Conservation (phyloP, 495 filamentous ascomycete species). For the Margaritispora aquatica region DNA sequence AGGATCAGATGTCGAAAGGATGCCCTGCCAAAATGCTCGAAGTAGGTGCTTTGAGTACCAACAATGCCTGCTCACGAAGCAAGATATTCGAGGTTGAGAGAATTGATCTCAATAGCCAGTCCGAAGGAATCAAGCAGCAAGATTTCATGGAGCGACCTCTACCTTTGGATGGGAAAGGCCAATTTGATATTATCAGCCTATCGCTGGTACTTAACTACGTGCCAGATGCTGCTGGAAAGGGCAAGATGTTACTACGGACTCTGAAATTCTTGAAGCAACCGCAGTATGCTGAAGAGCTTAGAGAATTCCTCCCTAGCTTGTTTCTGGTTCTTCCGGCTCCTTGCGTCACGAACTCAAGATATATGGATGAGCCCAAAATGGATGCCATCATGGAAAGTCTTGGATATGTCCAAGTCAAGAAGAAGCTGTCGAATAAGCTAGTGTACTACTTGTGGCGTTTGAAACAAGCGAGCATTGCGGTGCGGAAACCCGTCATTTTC, state of each 20-base stretch:
- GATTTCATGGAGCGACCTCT: conserved; percentile 91
- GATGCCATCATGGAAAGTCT: conserved; percentile 66
- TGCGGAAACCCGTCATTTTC: conserved; percentile 31
- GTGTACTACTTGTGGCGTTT: conserved; percentile 80
- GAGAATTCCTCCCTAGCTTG: conserved; percentile 58
- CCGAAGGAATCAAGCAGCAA: conserved; percentile 71
- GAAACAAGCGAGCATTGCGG: conserved; percentile 26
- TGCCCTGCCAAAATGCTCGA: conserved; percentile 62
- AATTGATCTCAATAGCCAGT: conserved; percentile 88
- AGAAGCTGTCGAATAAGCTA: conserved; percentile 74
- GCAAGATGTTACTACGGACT: conserved; percentile 81
- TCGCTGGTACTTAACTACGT: conserved; percentile 95
- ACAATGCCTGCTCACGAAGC: conserved; percentile 76
- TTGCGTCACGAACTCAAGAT: conserved; percentile 88
- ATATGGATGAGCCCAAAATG: conserved; percentile 70
- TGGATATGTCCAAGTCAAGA: conserved; percentile 58
- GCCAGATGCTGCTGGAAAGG: conserved; percentile 63
- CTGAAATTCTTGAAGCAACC: conserved; percentile 51
- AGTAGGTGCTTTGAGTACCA: conserved; percentile 78
- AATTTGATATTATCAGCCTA: conserved; percentile 87
- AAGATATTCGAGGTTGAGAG: conserved; percentile 64
- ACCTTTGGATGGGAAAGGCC: conserved; percentile 51
- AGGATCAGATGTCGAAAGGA: conserved; percentile 22
- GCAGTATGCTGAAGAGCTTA: conserved; percentile 19
- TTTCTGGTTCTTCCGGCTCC: conserved; percentile 88